A percentile compares a stretch with the other conserved stretches of the same genome.
Conservation (phyloP, 1,139 yeast species). For the Wickerhamomyces sp. region DNA sequence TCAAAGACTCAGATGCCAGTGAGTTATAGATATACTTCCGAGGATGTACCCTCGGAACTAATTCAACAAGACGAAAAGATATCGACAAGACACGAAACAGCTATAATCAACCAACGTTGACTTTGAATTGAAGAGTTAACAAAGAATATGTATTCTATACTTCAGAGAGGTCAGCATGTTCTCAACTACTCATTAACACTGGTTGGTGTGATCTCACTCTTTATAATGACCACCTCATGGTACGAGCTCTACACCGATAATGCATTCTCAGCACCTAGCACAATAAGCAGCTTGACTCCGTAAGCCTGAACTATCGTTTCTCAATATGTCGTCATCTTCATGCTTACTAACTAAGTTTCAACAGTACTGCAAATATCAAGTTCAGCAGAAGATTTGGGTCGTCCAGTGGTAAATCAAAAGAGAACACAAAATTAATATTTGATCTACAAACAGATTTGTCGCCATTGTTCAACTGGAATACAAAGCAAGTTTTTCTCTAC, state of each 20-base stretch:
- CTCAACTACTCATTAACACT: constrained; percentile 55
- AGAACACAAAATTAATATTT: constrained; percentile 67
- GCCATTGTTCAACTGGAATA: constrained; percentile 91
- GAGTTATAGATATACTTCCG: too few species aligned
- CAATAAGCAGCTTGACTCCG: constrained; percentile 36
- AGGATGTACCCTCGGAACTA: neutral
- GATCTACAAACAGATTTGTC: constrained; percentile 68
- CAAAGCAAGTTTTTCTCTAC: constrained; percentile 89
- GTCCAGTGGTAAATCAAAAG: constrained; percentile 64
- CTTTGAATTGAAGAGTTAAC: too few species aligned
- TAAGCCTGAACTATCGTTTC: constrained; percentile 9
- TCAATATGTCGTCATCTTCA: neutral
- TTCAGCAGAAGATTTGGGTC: constrained; percentile 75
- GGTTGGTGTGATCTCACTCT: constrained; percentile 39
- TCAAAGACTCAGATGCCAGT: neutral
- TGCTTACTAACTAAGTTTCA: constrained; percentile 1
- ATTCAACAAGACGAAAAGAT: too few species aligned
- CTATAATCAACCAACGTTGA: too few species aligned
- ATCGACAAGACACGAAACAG: neutral
- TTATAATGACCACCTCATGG: constrained; percentile 44
- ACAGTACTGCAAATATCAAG: constrained; percentile 39
- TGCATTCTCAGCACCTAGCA: constrained; percentile 42
- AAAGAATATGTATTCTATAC: constrained; percentile 35
- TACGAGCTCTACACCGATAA: constrained; percentile 42
- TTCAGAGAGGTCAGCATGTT: constrained; percentile 47